Percentiles rank a stretch among this genome's conserved stretches.
Conservation (phyloP, 352 stramenopile genomes). For the Globisporangium uncinulatum region DNA sequence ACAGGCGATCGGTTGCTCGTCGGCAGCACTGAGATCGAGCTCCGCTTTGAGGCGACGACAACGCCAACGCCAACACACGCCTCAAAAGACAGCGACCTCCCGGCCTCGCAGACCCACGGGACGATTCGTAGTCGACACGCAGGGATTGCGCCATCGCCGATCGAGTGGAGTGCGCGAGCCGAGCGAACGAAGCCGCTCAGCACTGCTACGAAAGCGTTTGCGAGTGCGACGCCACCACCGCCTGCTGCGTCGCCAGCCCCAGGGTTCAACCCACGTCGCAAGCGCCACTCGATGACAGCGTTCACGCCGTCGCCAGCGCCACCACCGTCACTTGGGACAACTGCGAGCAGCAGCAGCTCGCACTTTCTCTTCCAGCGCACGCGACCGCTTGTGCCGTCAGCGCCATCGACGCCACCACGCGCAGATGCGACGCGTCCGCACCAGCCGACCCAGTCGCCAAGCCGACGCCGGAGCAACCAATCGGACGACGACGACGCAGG, state of each 20-base stretch:
- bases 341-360: constrained; percentile 1
- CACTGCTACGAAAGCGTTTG: constrained; percentile 8
- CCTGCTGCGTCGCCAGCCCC: constrained; percentile 56
- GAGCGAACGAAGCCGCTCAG: constrained; percentile 21
- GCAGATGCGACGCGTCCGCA: constrained; percentile 16
- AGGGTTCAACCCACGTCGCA: constrained; percentile 33
- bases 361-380: constrained; percentile 20
- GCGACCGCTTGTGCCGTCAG: constrained; percentile 17
- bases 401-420: constrained; percentile 16
- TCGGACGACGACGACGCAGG: background rate
- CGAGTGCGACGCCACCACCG: constrained; percentile 26
- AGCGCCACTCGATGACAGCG: constrained; percentile 47
- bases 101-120: too few relatives aligned
- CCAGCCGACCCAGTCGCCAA: constrained; percentile 6
- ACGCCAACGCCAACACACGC: too few relatives aligned
- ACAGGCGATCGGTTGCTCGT: constrained; percentile 52
- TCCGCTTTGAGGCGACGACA: constrained; percentile 21
- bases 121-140: background rate
- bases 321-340: constrained; percentile 8
- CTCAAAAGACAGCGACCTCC: too few relatives aligned
- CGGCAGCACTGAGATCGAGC: constrained; percentile 45
- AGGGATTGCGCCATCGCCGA: constrained; percentile 9
- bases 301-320: constrained; percentile 13
- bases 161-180: constrained; percentile 3
- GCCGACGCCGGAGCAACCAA: constrained; percentile 8